These are phyloP conservation scores for Coprinopsis marcescibilis DNA, from an alignment of 768 basidiomycete species.

Conservation along the genomic window DNA sequence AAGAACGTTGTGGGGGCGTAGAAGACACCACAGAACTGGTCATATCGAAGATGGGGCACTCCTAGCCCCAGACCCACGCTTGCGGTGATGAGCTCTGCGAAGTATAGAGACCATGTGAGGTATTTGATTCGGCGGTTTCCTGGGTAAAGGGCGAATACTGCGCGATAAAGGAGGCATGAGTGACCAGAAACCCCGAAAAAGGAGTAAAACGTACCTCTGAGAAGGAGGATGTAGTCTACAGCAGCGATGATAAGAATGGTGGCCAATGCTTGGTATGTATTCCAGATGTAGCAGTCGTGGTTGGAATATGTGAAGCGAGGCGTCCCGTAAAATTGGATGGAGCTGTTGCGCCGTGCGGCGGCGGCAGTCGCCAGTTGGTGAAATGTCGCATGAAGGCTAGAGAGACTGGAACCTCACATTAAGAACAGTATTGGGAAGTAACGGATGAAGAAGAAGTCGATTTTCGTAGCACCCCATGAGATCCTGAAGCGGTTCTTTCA, in stretches of 20 bases:
- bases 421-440: slow-evolving; percentile 32
- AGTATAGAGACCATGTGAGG: not conserved
- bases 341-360: slow-evolving; percentile 21
- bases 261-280: slow-evolving; percentile 35
- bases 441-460: slow-evolving; percentile 30
- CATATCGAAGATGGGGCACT: slow-evolving; percentile 26
- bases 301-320: slow-evolving; percentile 30
- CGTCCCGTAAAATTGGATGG: slow-evolving; percentile 25
- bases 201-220: slow-evolving; percentile 26
- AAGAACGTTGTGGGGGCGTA: slow-evolving; percentile 17
- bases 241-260: slow-evolving; percentile 22
- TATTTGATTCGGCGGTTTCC: not conserved
- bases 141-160: not conserved
- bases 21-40: slow-evolving; percentile 28
- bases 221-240: slow-evolving; percentile 35
- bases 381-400: not conserved
- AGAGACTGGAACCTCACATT: slow-evolving; percentile 29
- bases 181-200: not conserved
- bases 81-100: slow-evolving; percentile 27
- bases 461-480: slow-evolving; percentile 30
- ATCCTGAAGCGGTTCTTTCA: not conserved
- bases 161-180: not conserved
- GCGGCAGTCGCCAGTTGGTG: not conserved
- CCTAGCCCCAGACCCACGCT: slow-evolving; percentile 24
- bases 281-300: slow-evolving; percentile 39